A percentile compares a stretch with the other conserved stretches of the same genome.
These are phyloP conservation scores for Rhinocladiella similis DNA, from an alignment of 2,329 filamentous ascomycete genomes.

Conservation along the genomic window DNA sequence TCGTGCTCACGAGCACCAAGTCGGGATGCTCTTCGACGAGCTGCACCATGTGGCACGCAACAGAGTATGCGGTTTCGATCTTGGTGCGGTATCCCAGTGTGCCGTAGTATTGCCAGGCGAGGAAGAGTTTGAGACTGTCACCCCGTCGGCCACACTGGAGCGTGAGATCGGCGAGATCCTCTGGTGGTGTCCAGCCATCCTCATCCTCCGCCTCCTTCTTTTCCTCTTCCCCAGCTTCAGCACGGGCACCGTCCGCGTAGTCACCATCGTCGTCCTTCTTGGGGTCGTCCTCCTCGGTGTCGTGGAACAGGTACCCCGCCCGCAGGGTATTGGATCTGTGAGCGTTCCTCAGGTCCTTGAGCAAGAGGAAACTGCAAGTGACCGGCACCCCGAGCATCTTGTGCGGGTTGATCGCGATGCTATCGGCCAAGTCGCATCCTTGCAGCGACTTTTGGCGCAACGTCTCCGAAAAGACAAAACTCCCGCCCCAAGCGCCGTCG, in stretches of 20 bases:
- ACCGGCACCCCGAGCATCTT: conserved; percentile 94
- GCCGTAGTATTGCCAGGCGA: conserved; percentile 90
- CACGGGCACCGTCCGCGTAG: not conserved
- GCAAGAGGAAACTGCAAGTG: conserved; percentile 87
- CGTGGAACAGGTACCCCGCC: conserved; percentile 83
- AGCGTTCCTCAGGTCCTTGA: conserved; percentile 72
- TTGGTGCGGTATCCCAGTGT: conserved; percentile 67
- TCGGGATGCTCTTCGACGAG: conserved; percentile 57
- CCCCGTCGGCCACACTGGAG: conserved; percentile 88
- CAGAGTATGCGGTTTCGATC: conserved; percentile 71
- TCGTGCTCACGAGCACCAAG: conserved; percentile 71
- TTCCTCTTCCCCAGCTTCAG: not conserved
- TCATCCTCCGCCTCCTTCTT: not conserved
- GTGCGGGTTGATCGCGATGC: conserved; percentile 86
- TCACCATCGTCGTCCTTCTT: conserved; percentile 35
- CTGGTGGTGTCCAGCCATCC: conserved; percentile 59
- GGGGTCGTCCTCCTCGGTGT: conserved; percentile 33
- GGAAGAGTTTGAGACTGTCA: conserved; percentile 82
- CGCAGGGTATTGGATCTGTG: conserved; percentile 81
- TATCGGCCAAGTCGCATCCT: conserved; percentile 74
- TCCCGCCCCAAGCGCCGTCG: conserved; percentile 88
- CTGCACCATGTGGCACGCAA: conserved; percentile 67
- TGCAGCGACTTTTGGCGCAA: conserved; percentile 63
- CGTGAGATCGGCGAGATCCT: conserved; percentile 89
- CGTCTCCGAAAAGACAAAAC: conserved; percentile 70